Percentiles rank a stretch among this genome's conserved stretches.
Evolutionary conservation across 2,329 filamentous ascomycete species (phyloP).

Genomic region (Chrysosporium queenslandicum): DNA sequence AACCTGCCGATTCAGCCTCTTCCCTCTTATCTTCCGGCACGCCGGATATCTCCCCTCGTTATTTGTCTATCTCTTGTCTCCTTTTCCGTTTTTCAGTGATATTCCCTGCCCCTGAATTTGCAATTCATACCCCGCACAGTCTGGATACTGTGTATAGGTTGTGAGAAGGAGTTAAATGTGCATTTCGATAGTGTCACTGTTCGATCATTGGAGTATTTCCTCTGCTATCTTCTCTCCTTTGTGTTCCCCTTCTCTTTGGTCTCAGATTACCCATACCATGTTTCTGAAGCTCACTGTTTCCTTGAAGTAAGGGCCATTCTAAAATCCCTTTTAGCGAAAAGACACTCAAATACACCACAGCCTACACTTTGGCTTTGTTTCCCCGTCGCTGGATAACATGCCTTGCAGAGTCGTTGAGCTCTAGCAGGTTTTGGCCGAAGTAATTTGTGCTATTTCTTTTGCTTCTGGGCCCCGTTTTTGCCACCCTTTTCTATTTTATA

Average conservation of each 20-base stretch:
- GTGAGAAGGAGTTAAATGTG: constrained; percentile 3
- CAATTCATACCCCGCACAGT: constrained; percentile 3
- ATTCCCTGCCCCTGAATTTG: neutral
- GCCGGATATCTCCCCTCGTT: neutral
- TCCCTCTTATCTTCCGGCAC: neutral
- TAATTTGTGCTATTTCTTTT: neutral
- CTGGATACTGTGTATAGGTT: constrained; percentile 7
- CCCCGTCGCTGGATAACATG: too few species aligned
- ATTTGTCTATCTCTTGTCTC: neutral
- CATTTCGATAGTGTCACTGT: neutral
- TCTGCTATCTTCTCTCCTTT: neutral
- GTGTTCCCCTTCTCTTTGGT: neutral
- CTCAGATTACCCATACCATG: neutral
- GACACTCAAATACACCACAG: too few species aligned
- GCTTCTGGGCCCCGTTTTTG: too few species aligned
- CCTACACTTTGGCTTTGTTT: too few species aligned
- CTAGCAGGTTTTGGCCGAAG: too few species aligned
- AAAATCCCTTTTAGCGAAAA: too few species aligned
- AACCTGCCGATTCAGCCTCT: neutral
- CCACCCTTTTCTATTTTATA: neutral
- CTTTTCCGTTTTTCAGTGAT: neutral
- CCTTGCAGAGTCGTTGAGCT: too few species aligned
- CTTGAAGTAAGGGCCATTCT: too few species aligned
- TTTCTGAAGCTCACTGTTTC: neutral
- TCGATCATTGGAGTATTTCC: neutral